Base-by-base conservation (phyloP, 73 alveolate genomes). In the Paramecium pentaurelia region DNA sequence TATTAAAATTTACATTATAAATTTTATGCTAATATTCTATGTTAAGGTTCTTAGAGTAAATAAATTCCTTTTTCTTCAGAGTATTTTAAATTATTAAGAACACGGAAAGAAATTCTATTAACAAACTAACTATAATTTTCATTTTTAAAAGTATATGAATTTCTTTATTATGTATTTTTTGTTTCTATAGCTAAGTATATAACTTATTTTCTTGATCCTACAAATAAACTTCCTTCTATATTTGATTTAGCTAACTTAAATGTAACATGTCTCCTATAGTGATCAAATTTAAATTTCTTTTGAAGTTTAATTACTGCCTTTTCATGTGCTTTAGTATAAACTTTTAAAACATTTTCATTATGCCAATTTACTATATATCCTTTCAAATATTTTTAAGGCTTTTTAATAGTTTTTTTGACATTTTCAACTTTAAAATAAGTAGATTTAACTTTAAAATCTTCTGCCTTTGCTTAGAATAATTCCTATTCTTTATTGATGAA, bases 1-100 rank as follows among this genome's bases (percentile, higher is more conserved):
- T 77, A 36, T 14, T 32, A 44, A 80, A 10, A 25, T 25, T 54
- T 54, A 80, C 91, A n/a, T 47, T 80, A 45, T 45, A 49, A 49
- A 80, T 80, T 80, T 80, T 80, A 28, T 40, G 91, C 91, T 18
- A 80, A 47, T 25, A 80, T 80, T 80, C 91, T 80, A 12, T 80
- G 91, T 54, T 54, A 6, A 2, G 91, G 91, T 36, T 80, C 91
- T 47, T 80, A 18, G 4, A 80, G 58, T n/a, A 80, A 47, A 49
- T 45, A 80, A 7, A 80, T 80, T 27, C 91, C 91, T 80, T 47
- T 80, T 38, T 80, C 91, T 25, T 80, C 91, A n/a, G 91, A 40
- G 16, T 45, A 80, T 27, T 80, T 80, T 80, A 80, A 47, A 47
- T 80, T 80, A 49, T 80, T 80, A 11, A 80, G 47, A 11, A 80